Conservation (phyloP, 805 yeast species). For the Grigorovia transvaalensis region DNA sequence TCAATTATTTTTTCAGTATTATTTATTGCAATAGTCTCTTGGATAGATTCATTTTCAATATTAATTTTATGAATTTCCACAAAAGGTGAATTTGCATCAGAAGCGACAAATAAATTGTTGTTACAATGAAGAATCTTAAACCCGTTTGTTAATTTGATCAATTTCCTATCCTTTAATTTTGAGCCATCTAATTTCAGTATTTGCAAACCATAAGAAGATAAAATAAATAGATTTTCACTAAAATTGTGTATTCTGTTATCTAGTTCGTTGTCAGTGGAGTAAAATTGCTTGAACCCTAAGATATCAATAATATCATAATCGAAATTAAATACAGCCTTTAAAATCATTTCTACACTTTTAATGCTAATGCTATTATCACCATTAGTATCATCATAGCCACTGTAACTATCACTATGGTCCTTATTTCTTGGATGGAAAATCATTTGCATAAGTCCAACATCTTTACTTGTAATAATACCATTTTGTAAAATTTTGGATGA, state of each 20-base stretch:
- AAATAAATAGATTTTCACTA: constrained; percentile 18
- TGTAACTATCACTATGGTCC: constrained; percentile 10
- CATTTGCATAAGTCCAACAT: constrained; percentile 21
- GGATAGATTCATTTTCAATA: constrained; percentile 7
- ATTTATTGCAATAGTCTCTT: constrained; percentile 5
- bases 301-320: constrained; percentile 23
- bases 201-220: constrained; percentile 26
- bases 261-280: constrained; percentile 6
- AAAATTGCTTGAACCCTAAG: constrained; percentile 16
- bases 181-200: constrained; percentile 18
- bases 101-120: constrained; percentile 14
- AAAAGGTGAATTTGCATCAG: constrained; percentile 4
- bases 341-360: constrained; percentile 21
- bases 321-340: constrained; percentile 26
- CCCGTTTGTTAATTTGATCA: constrained; percentile 17
- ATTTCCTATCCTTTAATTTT: constrained; percentile 17
- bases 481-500: constrained; percentile 26
- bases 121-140: constrained; percentile 10
- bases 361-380: constrained; percentile 4
- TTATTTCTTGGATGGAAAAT: not conserved
- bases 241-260: constrained; percentile 3
- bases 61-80: constrained; percentile 11
- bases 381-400: constrained; percentile 22
- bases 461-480: constrained; percentile 25
- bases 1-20: constrained; percentile 6